Conservation (phyloP, 2,329 filamentous ascomycete genomes). For the Cryphonectria japonica region DNA sequence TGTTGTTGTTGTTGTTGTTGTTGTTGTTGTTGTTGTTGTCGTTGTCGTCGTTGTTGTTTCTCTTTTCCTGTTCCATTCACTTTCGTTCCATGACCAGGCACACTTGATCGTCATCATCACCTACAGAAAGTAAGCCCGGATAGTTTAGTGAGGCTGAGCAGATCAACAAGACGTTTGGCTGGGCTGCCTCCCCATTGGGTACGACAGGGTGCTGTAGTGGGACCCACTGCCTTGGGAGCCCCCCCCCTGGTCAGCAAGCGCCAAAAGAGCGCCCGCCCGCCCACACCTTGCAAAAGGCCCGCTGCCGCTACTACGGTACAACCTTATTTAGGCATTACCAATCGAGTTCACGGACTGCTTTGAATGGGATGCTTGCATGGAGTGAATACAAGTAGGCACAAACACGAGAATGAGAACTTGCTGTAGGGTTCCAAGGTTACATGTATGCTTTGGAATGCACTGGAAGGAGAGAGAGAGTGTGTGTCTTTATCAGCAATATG, state of each 20-base stretch:
- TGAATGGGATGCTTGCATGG: too few species aligned
- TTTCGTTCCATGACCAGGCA: background rate
- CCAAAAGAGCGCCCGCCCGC: background rate
- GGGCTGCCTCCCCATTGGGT: constrained; percentile 1
- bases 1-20: too few species aligned
- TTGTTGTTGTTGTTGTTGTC: background rate
- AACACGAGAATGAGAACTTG: too few species aligned
- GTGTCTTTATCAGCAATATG: background rate
- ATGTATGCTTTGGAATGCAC: too few species aligned
- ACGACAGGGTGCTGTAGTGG: background rate
- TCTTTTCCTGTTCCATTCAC: too few species aligned
- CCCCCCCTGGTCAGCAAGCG: background rate
- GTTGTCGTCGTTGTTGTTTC: too few species aligned
- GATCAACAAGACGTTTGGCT: background rate
- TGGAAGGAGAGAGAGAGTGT: background rate
- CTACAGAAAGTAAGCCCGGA: background rate
- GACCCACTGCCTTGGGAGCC: background rate
- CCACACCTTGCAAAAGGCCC: background rate
- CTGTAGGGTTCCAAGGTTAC: too few species aligned
- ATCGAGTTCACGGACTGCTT: too few species aligned
- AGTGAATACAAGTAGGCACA: too few species aligned
- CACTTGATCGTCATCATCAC: background rate
- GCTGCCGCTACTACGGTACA: background rate
- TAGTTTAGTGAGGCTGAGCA: constrained; percentile 3
- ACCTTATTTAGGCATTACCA: background rate